phyloP scores from a whole-genome alignment of 2,329 filamentous ascomycete species.

The Aspergillus persii region DNA sequence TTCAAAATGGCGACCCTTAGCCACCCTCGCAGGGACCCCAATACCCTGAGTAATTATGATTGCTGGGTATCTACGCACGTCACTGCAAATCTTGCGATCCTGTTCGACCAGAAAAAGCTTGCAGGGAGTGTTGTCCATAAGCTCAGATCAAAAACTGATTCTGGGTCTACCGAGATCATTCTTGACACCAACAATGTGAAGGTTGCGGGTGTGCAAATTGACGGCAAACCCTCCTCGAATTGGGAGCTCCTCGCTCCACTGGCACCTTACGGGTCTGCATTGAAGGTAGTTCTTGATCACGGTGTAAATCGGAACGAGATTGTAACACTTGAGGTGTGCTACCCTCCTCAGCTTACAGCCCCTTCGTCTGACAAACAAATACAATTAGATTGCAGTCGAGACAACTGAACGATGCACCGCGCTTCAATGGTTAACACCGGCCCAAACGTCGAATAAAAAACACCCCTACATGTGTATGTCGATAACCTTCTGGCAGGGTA shows the following conservation, averaged over 20 bases:
- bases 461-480: constrained; percentile 82
- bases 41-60: constrained; percentile 88
- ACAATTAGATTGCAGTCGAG: constrained; percentile 61
- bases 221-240: constrained; percentile 57
- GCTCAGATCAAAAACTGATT: constrained; percentile 73
- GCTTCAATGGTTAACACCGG: constrained; percentile 90
- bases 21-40: constrained; percentile 68
- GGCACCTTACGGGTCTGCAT: constrained; percentile 63
- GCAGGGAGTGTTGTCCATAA: constrained; percentile 73
- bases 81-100: constrained; percentile 73
- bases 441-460: constrained; percentile 92
- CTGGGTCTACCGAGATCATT: constrained; percentile 71
- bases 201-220: constrained; percentile 68
- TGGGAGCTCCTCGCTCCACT: constrained; percentile 70
- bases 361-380: constrained; percentile 1
- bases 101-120: constrained; percentile 77
- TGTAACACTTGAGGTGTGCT: constrained; percentile 48
- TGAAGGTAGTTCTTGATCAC: constrained; percentile 49
- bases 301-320: constrained; percentile 47
- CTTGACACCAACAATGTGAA: constrained; percentile 85
- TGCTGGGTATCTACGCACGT: constrained; percentile 84
- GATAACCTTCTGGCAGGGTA: neutral
- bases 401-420: constrained; percentile 89
- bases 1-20: constrained; percentile 42
- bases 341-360: neutral